These are phyloP conservation scores for Leccinellum rugosiceps DNA, from an alignment of 768 basidiomycete genomes.

Conservation along the genomic window DNA sequence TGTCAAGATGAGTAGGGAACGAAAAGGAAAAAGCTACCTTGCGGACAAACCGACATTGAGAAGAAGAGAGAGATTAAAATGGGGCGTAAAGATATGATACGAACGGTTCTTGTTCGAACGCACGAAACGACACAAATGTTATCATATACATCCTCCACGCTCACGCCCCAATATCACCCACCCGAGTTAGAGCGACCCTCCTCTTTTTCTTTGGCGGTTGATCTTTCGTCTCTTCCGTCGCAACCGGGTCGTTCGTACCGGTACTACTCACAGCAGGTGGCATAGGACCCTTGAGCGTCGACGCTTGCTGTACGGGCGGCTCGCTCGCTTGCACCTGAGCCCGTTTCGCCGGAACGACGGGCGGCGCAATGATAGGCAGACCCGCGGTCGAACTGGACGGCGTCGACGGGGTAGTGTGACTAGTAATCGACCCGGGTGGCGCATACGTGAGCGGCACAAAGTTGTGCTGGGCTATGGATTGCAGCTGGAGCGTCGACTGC, in stretches of 20 bases:
- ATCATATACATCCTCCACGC: background rate
- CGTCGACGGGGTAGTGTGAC: slow-evolving; percentile 21
- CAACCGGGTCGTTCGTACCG: slow-evolving; percentile 3
- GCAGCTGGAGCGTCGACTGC: slow-evolving; percentile 85
- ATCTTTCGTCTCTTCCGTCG: slow-evolving; percentile 22
- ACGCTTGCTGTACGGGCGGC: slow-evolving; percentile 1
- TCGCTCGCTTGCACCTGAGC: slow-evolving; percentile 30
- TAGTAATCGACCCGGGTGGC: slow-evolving; percentile 7
- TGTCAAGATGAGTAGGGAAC: slow-evolving; percentile 4
- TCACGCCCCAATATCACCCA: slow-evolving; percentile 51
- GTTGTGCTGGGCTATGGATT: slow-evolving; percentile 86
- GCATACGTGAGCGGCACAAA: slow-evolving; percentile 56
- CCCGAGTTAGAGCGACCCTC: slow-evolving; percentile 68
- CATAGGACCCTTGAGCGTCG: slow-evolving; percentile 30
- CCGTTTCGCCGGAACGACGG: slow-evolving; percentile 35
- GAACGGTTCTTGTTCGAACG: background rate
- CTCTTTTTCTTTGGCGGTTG: slow-evolving; percentile 86
- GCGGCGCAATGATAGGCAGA: slow-evolving; percentile 30
- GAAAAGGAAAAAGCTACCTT: background rate
- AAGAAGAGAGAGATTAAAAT: slow-evolving; percentile 11
- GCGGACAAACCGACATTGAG: slow-evolving; percentile 9
- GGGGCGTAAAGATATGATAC: slow-evolving; percentile 10
- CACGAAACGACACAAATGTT: slow-evolving; percentile 5
- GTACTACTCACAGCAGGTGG: slow-evolving; percentile 11
- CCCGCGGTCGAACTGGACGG: slow-evolving; percentile 35